A percentile compares a stretch with the other conserved stretches of the same genome.
Conservation (phyloP, 1,284 basidiomycete species). For the Exobasidium cylindrosporum region DNA sequence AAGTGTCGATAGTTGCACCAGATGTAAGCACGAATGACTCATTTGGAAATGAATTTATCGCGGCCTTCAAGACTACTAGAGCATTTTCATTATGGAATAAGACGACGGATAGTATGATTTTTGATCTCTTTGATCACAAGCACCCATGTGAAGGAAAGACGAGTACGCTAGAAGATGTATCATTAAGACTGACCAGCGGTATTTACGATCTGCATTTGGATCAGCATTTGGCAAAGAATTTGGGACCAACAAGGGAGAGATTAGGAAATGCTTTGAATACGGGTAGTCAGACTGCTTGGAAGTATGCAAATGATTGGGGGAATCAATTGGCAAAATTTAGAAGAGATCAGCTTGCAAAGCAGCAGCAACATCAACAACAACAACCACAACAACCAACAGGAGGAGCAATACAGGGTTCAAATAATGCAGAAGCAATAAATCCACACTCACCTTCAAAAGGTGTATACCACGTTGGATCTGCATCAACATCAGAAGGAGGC, state of each 20-base stretch:
- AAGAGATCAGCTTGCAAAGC: conserved; percentile 6
- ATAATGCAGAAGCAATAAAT: background rate
- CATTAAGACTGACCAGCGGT: conserved; percentile 44
- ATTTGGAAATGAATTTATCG: conserved; percentile 47
- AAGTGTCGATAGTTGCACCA: conserved; percentile 28
- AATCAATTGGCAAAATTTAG: conserved; percentile 43
- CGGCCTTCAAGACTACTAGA: conserved; percentile 33
- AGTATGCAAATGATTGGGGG: conserved; percentile 40
- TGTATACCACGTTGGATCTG: conserved; percentile 9
- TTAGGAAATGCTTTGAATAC: conserved; percentile 45
- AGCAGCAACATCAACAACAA: background rate
- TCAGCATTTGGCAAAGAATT: conserved; percentile 34
- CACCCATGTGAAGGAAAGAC: conserved; percentile 52
- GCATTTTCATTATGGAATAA: conserved; percentile 42
- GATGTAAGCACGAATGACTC: conserved; percentile 12
- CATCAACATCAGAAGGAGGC: background rate
- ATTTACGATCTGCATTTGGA: conserved; percentile 50
- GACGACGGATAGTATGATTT: conserved; percentile 47
- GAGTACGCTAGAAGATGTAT: conserved; percentile 48
- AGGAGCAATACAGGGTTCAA: background rate
- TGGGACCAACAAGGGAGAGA: conserved; percentile 44
- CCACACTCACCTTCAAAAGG: conserved; percentile 2
- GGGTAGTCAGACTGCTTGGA: conserved; percentile 40
- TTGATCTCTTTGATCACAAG: conserved; percentile 46
- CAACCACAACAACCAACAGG: conserved; percentile 12